Evolutionary conservation across 1,284 basidiomycete species (phyloP).

Genomic region (Sphagnurus paluster): DNA sequence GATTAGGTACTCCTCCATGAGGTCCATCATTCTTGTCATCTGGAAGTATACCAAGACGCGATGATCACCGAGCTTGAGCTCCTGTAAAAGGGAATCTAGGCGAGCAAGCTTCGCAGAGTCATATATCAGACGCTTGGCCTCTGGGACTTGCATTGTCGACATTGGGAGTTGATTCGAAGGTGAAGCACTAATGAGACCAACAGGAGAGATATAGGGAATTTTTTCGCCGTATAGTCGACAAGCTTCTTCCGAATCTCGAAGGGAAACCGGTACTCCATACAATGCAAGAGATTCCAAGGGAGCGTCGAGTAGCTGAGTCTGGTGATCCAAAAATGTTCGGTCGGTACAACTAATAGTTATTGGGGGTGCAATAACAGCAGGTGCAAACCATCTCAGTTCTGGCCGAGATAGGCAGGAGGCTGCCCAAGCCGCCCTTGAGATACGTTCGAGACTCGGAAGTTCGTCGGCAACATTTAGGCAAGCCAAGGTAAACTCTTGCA

Average conservation of each 20-base stretch:
- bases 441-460: slow-evolving; percentile 59
- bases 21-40: slow-evolving; percentile 99
- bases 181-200: slow-evolving; percentile 74
- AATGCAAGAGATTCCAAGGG: slow-evolving; percentile 76
- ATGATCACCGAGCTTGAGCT: slow-evolving; percentile 93
- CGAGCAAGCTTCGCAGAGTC: slow-evolving; percentile 97
- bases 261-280: slow-evolving; percentile 80
- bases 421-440: slow-evolving; percentile 66
- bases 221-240: slow-evolving; percentile 50
- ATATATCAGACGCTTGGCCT: slow-evolving; percentile 93
- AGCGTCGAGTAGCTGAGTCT: slow-evolving; percentile 60
- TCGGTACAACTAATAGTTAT: slow-evolving; percentile 76
- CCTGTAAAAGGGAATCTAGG: slow-evolving; percentile 85
- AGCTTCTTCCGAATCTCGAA: slow-evolving; percentile 64
- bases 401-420: slow-evolving; percentile 81
- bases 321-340: slow-evolving; percentile 78
- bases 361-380: slow-evolving; percentile 83
- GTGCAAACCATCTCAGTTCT: slow-evolving; percentile 80
- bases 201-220: slow-evolving; percentile 64
- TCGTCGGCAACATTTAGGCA: slow-evolving; percentile 42
- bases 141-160: slow-evolving; percentile 90
- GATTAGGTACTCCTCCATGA: slow-evolving; percentile 99
- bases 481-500: slow-evolving; percentile 34
- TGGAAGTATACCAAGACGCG: slow-evolving; percentile 98
- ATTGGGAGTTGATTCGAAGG: slow-evolving; percentile 77